phyloP scores from a whole-genome alignment of 495 filamentous ascomycete genomes.

The Bacidia gigantensis region DNA sequence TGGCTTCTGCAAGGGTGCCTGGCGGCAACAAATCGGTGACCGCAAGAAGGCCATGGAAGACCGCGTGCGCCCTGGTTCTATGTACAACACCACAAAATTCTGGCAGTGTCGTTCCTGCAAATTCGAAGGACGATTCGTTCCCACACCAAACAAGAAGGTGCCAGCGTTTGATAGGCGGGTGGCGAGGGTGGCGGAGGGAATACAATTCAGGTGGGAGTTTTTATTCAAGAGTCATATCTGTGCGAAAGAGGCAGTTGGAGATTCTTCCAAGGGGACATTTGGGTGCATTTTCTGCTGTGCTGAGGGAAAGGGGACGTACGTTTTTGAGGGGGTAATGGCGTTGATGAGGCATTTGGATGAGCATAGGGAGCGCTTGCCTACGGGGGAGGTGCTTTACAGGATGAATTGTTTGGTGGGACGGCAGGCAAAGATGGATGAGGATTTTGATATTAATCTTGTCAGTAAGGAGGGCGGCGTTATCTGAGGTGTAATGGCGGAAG shows the following conservation, averaged over 20 bases:
- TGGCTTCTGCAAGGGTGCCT: slow-evolving; percentile 41
- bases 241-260: slow-evolving; percentile 14
- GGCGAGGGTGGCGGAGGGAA: slow-evolving; percentile 20
- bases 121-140: slow-evolving; percentile 28
- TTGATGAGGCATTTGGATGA: slow-evolving; percentile 32
- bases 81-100: slow-evolving; percentile 24
- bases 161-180: slow-evolving; percentile 22
- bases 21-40: slow-evolving; percentile 30
- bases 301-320: slow-evolving; percentile 24
- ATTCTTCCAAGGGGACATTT: slow-evolving; percentile 19
- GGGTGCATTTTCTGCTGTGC: slow-evolving; percentile 36
- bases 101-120: slow-evolving; percentile 32
- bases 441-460: slow-evolving; percentile 31
- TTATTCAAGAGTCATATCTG: slow-evolving; percentile 35
- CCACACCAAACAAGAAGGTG: slow-evolving; percentile 17
- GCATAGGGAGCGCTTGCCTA: slow-evolving; percentile 23
- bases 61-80: slow-evolving; percentile 25
- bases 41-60: slow-evolving; percentile 24
- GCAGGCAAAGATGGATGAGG: slow-evolving; percentile 21
- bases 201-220: slow-evolving; percentile 37
- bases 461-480: slow-evolving; percentile 3
- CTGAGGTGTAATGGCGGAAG: not conserved
- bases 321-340: slow-evolving; percentile 26
- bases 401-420: slow-evolving; percentile 25
- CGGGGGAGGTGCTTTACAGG: slow-evolving; percentile 18